phyloP scores from a whole-genome alignment of 2,329 filamentous ascomycete species.

The Penicillium psychrosexuale region DNA sequence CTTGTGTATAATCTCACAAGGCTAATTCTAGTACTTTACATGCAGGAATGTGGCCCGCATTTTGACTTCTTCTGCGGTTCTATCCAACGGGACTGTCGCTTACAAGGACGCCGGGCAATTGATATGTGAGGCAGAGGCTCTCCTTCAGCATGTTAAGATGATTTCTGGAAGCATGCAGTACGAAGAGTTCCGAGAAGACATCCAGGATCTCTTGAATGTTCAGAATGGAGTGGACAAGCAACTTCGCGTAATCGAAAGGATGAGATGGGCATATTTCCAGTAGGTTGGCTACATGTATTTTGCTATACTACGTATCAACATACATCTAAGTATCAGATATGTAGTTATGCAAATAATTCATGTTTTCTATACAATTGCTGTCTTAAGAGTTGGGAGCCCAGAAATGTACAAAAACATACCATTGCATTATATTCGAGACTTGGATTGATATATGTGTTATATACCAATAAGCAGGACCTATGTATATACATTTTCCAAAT shows the following conservation, averaged over 20 bases:
- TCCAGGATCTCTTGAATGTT: slow-evolving; percentile 80
- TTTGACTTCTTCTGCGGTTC: slow-evolving; percentile 63
- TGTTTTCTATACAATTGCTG: background rate
- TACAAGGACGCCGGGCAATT: slow-evolving; percentile 92
- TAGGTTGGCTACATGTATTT: slow-evolving; percentile 49
- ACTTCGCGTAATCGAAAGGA: slow-evolving; percentile 72
- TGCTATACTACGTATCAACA: background rate
- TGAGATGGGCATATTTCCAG: slow-evolving; percentile 84
- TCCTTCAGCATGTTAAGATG: slow-evolving; percentile 65
- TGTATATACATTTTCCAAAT: background rate
- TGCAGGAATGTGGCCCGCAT: slow-evolving; percentile 76
- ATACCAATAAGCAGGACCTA: no score
- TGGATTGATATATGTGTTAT: no score
- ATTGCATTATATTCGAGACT: background rate
- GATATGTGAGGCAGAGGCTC: slow-evolving; percentile 81
- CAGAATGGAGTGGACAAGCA: slow-evolving; percentile 73
- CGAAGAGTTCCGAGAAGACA: slow-evolving; percentile 83
- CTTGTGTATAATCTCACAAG: background rate
- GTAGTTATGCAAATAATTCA: no score
- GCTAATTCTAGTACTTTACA: slow-evolving; percentile 1
- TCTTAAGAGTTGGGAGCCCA: background rate
- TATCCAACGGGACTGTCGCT: slow-evolving; percentile 68
- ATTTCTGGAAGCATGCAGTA: slow-evolving; percentile 72
- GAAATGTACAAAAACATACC: background rate
- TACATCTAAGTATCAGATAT: background rate